These are phyloP conservation scores for Vanrija humicola DNA, from an alignment of 1,284 basidiomycete genomes.

Conservation along the genomic window DNA sequence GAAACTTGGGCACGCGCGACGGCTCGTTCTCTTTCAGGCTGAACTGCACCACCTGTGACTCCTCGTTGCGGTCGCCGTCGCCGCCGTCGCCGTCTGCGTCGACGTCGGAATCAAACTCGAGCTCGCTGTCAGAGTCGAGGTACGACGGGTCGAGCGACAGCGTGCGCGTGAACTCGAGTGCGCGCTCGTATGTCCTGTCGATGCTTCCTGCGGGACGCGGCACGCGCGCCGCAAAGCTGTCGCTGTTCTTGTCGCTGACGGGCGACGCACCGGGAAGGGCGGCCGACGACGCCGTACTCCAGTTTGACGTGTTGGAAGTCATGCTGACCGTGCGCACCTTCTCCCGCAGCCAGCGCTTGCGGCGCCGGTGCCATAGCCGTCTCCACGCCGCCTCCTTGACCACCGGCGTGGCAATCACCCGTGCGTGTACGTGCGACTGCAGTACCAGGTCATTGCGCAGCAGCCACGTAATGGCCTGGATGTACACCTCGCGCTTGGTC, in stretches of 20 bases:
- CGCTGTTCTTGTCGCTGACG: no score
- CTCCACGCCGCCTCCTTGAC: slow-evolving; percentile 61
- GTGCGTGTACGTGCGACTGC: slow-evolving; percentile 78
- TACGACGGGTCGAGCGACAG: slow-evolving; percentile 6
- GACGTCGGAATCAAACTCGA: slow-evolving; percentile 38
- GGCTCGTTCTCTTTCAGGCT: slow-evolving; percentile 29
- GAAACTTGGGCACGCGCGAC: slow-evolving; percentile 28
- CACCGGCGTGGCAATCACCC: slow-evolving; percentile 71
- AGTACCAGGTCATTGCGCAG: slow-evolving; percentile 79
- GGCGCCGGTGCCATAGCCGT: slow-evolving; percentile 34
- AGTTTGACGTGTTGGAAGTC: slow-evolving; percentile 1
- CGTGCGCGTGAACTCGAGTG: background rate
- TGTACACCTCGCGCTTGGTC: slow-evolving; percentile 59
- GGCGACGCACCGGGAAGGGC: background rate
- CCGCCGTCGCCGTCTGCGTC: slow-evolving; percentile 26
- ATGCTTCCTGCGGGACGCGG: background rate
- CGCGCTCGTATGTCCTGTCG: no score
- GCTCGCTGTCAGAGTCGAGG: slow-evolving; percentile 30
- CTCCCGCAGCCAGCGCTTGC: slow-evolving; percentile 32
- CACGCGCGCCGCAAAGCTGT: background rate
- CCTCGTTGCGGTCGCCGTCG: slow-evolving; percentile 1
- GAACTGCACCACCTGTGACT: slow-evolving; percentile 12
- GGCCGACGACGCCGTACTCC: background rate
- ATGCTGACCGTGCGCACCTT: slow-evolving; percentile 3
- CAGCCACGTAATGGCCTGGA: slow-evolving; percentile 87